phyloP scores from a whole-genome alignment of 345 rosid genomes.

The Brassica cretica region DNA sequence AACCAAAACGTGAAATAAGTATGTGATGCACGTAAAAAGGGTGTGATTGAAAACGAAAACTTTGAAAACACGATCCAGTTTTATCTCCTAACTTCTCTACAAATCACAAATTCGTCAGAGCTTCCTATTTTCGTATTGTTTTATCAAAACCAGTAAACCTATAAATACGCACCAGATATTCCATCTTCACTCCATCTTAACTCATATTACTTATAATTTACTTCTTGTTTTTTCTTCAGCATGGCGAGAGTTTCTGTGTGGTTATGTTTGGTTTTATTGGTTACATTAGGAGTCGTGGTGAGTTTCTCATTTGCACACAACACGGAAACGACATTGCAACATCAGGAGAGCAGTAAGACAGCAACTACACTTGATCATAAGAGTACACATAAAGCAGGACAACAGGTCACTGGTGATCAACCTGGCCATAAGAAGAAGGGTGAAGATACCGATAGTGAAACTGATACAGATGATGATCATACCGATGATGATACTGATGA shows the following conservation, averaged over 20 bases:
- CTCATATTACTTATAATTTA: conserved; percentile 7
- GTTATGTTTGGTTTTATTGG: conserved; percentile 31
- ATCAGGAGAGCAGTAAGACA: conserved; percentile 14
- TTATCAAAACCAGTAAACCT: conserved; percentile 24
- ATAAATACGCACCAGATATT: conserved; percentile 23
- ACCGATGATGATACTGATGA: not conserved
- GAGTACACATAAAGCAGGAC: not conserved
- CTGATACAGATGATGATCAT: conserved; percentile 10
- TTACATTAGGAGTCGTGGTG: conserved; percentile 35
- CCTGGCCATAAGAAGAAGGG: no score
- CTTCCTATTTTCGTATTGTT: conserved; percentile 23
- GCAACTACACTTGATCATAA: not conserved
- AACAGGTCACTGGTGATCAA: not conserved
- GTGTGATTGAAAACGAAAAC: not conserved
- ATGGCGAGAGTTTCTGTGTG: conserved; percentile 38
- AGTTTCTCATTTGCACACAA: conserved; percentile 31
- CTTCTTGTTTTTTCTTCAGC: not conserved
- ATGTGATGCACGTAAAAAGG: not conserved
- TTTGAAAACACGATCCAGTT: conserved; percentile 13
- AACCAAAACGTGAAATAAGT: not conserved
- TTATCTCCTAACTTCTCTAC: conserved; percentile 35
- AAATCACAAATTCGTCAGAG: conserved; percentile 26
- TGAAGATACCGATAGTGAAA: not conserved
- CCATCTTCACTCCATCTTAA: not conserved
- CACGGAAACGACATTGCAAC: conserved; percentile 9